Evolutionary conservation across 2,329 filamentous ascomycete genomes (phyloP), one percentile per base, ranked within the genome.

Genomic region (Sporothrix schenckii): DNA sequence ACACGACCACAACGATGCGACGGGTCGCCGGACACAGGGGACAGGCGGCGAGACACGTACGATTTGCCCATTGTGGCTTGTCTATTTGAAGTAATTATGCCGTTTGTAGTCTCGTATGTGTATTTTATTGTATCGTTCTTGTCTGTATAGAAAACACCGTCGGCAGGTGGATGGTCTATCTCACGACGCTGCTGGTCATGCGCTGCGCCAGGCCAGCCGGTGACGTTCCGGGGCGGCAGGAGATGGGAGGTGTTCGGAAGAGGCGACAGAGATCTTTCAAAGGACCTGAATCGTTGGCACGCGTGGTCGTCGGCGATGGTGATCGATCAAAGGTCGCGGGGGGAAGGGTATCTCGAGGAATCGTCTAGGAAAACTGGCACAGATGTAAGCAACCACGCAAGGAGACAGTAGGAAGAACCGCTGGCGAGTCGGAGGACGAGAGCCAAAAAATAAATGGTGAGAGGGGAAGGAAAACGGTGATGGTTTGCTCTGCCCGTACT

Each of bases 61-160:
- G 84, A 84, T 83, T 86, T 86, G 74, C 84, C 84, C 84, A 86
- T 63, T 69, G 56, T 53, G 47, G 41, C 16, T 34, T 34, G 53
- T 68, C 27, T 58, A 7, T 24, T 13, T 4, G 41, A 44, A 16
- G 41, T 47, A 7, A 11, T 24, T 41, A 16, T 19, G 47, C 24
- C 39, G 21, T 21, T 54, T 54, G 4, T 27, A 2, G 34, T 49
- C 19, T 30, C 13, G 49, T 34, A 7, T 34, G 39, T 24, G 21
- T 58, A 11, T 30, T 21, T 2, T n/a, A 4, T 49, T 24, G 16
- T 19, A 21, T 24, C n/a, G 24, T 19, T 16, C 27, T 52, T 21
- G 49, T 50, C 49, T 19, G 49, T 50, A 19, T 10, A 19, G 34
- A 9, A 11, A 54, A 54, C 21, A 14, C 21, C 21, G 61, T 50